Conservation (phyloP, 441 rosid species). For the Macaranga tanarius region DNA sequence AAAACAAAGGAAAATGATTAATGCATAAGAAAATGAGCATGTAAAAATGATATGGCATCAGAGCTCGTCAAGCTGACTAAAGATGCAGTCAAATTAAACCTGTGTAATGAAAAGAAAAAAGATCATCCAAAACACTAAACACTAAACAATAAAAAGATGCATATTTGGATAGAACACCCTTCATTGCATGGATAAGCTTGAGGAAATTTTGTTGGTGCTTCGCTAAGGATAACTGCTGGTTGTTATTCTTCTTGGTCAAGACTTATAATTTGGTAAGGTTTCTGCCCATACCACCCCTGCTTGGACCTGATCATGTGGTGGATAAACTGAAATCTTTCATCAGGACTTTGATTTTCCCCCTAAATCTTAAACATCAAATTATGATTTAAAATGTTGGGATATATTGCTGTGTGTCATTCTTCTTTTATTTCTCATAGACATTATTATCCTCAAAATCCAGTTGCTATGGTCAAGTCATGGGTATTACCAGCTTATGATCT, state of each 20-base stretch:
- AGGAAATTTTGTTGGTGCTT: background rate
- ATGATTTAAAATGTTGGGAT: background rate
- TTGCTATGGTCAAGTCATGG: slow-evolving; percentile 5
- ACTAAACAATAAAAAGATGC: background rate
- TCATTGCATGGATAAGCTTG: background rate
- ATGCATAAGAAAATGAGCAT: background rate
- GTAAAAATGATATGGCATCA: background rate
- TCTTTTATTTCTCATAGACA: background rate
- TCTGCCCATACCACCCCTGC: background rate
- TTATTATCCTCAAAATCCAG: background rate
- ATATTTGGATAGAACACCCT: background rate
- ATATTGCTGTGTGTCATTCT: background rate
- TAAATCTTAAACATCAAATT: background rate
- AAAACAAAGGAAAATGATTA: background rate
- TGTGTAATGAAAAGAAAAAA: too few species aligned
- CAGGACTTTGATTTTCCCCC: background rate
- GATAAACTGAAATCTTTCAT: background rate
- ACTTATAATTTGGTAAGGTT: background rate
- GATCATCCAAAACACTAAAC: background rate
- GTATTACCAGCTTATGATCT: slow-evolving; percentile 5
- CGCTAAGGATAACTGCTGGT: background rate
- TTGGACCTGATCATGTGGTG: background rate
- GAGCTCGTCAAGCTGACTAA: background rate
- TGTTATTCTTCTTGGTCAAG: background rate
- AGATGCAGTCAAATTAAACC: too few species aligned